Evolutionary conservation across 208 protist genomes (phyloP).

Genomic region (Lotmaria passim): DNA sequence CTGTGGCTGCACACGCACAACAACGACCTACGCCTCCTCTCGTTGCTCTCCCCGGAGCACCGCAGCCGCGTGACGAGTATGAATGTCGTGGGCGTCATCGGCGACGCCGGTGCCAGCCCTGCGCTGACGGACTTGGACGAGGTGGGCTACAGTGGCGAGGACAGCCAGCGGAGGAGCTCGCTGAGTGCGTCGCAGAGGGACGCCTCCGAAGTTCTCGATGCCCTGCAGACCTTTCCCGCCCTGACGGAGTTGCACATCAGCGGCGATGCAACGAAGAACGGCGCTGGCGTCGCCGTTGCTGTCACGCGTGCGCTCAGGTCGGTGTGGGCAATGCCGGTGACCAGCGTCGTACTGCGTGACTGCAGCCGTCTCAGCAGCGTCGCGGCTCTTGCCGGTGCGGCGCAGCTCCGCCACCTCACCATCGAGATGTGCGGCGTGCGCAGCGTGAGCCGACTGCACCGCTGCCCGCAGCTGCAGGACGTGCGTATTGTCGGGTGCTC

Average conservation of each 20-base stretch:
- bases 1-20: slow-evolving; percentile 6
- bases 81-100: background rate
- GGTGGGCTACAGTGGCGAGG: background rate
- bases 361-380: slow-evolving; percentile 7
- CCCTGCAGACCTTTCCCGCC: slow-evolving; percentile 1
- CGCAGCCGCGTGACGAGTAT: background rate
- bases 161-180: background rate
- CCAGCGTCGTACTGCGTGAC: slow-evolving; percentile 1
- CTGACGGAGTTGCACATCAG: slow-evolving; percentile 6
- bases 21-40: slow-evolving; percentile 2
- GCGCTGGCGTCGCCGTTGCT: background rate
- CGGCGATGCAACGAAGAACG: slow-evolving; percentile 4
- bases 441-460: slow-evolving; percentile 3
- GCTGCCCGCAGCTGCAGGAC: background rate
- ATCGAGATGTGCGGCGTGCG: slow-evolving; percentile 4
- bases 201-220: background rate
- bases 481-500: slow-evolving; percentile 1
- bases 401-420: slow-evolving; percentile 5
- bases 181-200: background rate
- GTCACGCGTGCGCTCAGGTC: slow-evolving; percentile 8
- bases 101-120: background rate
- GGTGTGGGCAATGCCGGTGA: slow-evolving; percentile 4
- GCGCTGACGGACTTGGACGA: background rate
- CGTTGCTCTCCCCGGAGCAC: background rate
- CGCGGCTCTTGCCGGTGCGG: background rate